Evolutionary conservation across 768 basidiomycete species (phyloP).

Genomic region (Macrolepiota dolichaula): DNA sequence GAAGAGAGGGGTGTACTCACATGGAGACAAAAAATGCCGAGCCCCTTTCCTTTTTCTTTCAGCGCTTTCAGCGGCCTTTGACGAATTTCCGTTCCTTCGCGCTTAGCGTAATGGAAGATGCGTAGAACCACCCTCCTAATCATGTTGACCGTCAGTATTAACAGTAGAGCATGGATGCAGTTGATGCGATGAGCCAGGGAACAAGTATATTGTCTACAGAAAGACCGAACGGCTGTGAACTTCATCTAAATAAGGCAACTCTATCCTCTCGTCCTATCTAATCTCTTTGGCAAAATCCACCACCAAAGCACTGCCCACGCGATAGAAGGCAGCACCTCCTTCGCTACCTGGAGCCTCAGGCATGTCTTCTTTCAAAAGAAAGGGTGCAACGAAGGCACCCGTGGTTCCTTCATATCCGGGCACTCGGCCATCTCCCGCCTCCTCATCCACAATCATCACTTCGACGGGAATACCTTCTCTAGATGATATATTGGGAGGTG

Average conservation of each 20-base stretch:
- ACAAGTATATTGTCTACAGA: background rate
- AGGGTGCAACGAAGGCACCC: conserved; percentile 40
- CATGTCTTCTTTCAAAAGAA: conserved; percentile 86
- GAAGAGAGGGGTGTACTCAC: background rate
- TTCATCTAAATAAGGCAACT: background rate
- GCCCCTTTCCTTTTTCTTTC: background rate
- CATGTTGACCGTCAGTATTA: background rate
- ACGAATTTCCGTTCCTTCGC: background rate
- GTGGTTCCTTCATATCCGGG: conserved; percentile 37
- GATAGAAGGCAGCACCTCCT: background rate
- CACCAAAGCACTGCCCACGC: background rate
- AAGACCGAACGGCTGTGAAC: background rate
- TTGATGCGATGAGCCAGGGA: background rate
- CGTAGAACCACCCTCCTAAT: background rate
- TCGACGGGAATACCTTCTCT: conserved; percentile 92
- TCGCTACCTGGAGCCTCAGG: background rate
- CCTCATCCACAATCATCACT: conserved; percentile 52
- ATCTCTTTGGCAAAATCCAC: background rate
- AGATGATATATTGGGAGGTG: conserved; percentile 93
- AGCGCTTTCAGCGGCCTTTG: background rate
- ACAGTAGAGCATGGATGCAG: background rate
- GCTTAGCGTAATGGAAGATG: background rate
- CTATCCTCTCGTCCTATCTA: background rate
- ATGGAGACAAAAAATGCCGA: conserved; percentile 7
- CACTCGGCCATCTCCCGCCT: conserved; percentile 56